Conservation (phyloP, 805 yeast genomes). For the Saccharomycopsis vini region DNA sequence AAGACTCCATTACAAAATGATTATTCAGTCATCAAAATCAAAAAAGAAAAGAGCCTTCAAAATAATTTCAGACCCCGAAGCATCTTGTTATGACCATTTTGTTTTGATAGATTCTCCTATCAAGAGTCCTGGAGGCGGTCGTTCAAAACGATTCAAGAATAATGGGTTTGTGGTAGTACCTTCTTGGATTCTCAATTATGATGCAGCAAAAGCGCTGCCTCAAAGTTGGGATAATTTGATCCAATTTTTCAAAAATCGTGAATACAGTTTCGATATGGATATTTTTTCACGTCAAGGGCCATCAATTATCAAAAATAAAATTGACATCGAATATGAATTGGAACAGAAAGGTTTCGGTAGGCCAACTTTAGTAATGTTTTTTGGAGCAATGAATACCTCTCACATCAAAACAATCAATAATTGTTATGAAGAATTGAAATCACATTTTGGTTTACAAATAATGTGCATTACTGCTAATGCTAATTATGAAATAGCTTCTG, state of each 20-base stretch:
- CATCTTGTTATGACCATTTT: too few relatives aligned
- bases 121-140: too few relatives aligned
- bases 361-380: constrained; percentile 9
- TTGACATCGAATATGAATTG: too few relatives aligned
- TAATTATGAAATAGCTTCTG: background rate
- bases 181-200: too few relatives aligned
- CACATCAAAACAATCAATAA: constrained; percentile 4
- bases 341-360: background rate
- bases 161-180: background rate
- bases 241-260: background rate
- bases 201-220: background rate
- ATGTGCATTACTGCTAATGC: constrained; percentile 9
- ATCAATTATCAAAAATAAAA: too few relatives aligned
- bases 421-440: constrained; percentile 1
- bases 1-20: too few relatives aligned
- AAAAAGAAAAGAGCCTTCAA: too few relatives aligned
- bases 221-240: background rate
- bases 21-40: too few relatives aligned
- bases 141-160: background rate
- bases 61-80: too few relatives aligned
- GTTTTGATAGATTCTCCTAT: background rate
- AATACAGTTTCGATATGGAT: too few relatives aligned
- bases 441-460: background rate
- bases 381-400: constrained; percentile 11
- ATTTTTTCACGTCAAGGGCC: too few relatives aligned